Conservation (phyloP, 192 early-diverging fungal genomes). For the Coemansia sp. region DNA sequence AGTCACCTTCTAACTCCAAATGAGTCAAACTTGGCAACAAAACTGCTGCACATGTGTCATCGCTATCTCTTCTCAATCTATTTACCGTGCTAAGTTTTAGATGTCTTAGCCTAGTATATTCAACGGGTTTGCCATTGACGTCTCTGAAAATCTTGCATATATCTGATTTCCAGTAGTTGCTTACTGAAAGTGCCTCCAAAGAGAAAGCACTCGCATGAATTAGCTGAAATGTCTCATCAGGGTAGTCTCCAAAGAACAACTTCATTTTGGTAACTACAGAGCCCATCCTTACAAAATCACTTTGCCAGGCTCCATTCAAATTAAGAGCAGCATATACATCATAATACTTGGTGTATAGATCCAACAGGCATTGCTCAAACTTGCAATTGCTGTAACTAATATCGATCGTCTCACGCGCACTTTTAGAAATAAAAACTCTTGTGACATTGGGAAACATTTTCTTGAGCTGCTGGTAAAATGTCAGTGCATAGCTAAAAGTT, state of each 20-base stretch:
- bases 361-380: not conserved
- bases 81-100: too few relatives aligned
- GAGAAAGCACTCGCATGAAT: not conserved
- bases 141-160: too few relatives aligned
- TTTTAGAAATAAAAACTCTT: not conserved
- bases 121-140: too few relatives aligned
- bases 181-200: not conserved
- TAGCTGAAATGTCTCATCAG: not conserved
- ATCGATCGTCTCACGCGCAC: not conserved
- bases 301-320: not conserved
- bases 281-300: not conserved
- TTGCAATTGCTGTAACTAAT: not conserved
- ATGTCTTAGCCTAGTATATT: too few relatives aligned
- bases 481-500: not conserved
- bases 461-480: conserved; percentile 1
- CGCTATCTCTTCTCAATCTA: too few relatives aligned
- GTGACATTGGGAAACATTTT: conserved; percentile 1
- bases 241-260: not conserved
- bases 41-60: not conserved
- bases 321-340: not conserved
- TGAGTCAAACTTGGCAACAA: not conserved
- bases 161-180: not conserved
- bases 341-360: not conserved
- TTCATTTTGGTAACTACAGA: not conserved
- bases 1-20: not conserved